Base-by-base conservation (phyloP, 176 grass and related monocot genomes). In the Oryza glumipatula region DNA sequence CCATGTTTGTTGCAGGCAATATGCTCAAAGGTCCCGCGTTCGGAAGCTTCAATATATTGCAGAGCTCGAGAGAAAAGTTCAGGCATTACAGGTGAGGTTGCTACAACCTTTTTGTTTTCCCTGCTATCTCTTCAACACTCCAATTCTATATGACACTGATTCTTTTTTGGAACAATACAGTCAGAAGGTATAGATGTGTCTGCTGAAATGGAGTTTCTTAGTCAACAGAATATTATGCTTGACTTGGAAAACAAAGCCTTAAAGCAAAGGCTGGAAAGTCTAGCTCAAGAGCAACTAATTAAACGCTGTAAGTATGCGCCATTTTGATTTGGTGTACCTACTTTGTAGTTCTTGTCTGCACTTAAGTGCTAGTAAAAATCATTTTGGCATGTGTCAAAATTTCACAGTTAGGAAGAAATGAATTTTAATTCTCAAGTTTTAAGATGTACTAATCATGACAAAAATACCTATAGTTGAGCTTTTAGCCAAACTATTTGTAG, bases 1-100 rank as follows among this genome's bases (percentile, higher is more conserved):
- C 21, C 13, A 60, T 17, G 17, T 74, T 16, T 12, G 19, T 77
- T 82, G 44, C 76, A 99, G 96, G 88, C 96, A 99, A 86, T 99
- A 95, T 84, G 96, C 96, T 72, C 96, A 95, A 21, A 90, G 91
- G 48, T 99, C 96, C 26, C 91, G 96, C 4, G 94, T 99, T 68
- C 84, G 96, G 72, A 99, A 99, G 82, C 96, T 99, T 66, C 93
- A 99, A 41, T 96, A 99, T 88, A 99, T 99, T 89, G 93, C 96
- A 3, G 96, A 99, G 79, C 91, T 99, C 33, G 93, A 99, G 86
- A 83, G 93, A 80, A 96, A 92, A 83, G 94, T 96, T 36, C 96
- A 96, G 70, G 44, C 85, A 88, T 84, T 99, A 36, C 93, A 99
- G 86, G 96, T 88, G 72, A 89, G 76, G 68, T 82, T 68, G 24